Base-by-base conservation (phyloP, 805 yeast species). In the Candida chilensis region DNA sequence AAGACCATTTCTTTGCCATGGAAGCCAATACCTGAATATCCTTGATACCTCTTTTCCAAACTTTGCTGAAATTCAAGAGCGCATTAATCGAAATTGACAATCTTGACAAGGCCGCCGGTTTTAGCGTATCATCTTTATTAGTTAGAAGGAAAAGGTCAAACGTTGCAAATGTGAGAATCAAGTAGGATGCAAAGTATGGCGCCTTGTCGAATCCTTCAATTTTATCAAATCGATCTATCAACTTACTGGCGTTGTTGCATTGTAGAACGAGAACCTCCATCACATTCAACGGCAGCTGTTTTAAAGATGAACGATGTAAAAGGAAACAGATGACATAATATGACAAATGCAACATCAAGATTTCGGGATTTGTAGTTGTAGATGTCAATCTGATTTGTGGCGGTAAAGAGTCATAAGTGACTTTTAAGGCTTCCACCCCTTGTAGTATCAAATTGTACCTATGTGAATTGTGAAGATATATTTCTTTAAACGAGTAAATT, bases 401-500 rank as follows among this genome's bases (percentile, higher is more conserved):
- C 0, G 58, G 58, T 16, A 52, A 36, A 6, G 48, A 45, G 14
- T 37, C 32, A 18, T 45, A 37, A 7, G 49, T 29, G 3, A 40
- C 24, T 13, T 40, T 34, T 5, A 54, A 29, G 2, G 51, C 36
- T 3, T 38, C 37, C 19, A 47, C 39, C 1, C 57, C 58, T 33
- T 53, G 51, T 15, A 42, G 41, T 29, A 54, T 34, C 16, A 54
- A 34, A 27, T 44, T 41, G 25, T 41, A 20, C n/a, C 50, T 38
- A 33, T 54, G 60, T 1, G 60, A 54, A 16, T 38, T 40, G 33
- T 54, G 60, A 20, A 54, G 32, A 28, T 45, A 46, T 20, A 44
- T 54, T 3, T 59, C 55, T 28, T 48, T 50, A 34, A 46, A 50
- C 1, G 60, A 54, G 33, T 53, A 54, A 5, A 54, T 54, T 31